Evolutionary conservation across 179 eudicot species (phyloP).

Genomic region (Heliamphora pulchella): DNA sequence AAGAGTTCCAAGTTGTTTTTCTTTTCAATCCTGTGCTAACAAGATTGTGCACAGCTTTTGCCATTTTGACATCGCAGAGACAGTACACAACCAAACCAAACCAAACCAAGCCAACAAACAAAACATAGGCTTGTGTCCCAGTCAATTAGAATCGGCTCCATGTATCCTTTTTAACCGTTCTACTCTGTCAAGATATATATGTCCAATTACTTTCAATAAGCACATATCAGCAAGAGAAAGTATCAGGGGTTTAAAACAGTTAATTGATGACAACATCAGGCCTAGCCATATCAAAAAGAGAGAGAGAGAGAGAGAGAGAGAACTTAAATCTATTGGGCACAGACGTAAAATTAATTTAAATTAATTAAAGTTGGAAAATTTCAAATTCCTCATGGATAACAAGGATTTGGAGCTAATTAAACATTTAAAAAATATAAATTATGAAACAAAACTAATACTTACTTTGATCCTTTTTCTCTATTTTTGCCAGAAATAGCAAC

Average conservation of each 20-base stretch:
- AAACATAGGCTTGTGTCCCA: too few species aligned
- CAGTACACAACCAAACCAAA: neutral
- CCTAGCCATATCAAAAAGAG: neutral
- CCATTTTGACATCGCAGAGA: neutral
- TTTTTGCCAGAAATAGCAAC: slow-evolving; percentile 24
- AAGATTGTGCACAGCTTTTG: neutral
- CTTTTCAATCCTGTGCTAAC: neutral
- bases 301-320: neutral
- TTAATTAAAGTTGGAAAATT: neutral
- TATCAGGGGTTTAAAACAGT: neutral
- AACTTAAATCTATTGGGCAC: neutral
- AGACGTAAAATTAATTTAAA: neutral
- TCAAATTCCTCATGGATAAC: neutral
- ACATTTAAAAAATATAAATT: neutral
- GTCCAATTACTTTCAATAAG: too few species aligned
- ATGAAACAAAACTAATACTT: slow-evolving; percentile 18
- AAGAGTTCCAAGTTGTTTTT: neutral
- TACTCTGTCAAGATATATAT: too few species aligned
- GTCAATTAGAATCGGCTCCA: too few species aligned
- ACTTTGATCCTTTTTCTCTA: slow-evolving; percentile 34
- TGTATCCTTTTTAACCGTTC: too few species aligned
- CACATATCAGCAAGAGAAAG: too few species aligned
- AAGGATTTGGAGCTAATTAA: neutral
- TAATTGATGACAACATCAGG: neutral
- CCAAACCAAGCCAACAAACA: too few species aligned